Base-by-base conservation (phyloP, 148 eudicot genomes). In the Cornus florida region DNA sequence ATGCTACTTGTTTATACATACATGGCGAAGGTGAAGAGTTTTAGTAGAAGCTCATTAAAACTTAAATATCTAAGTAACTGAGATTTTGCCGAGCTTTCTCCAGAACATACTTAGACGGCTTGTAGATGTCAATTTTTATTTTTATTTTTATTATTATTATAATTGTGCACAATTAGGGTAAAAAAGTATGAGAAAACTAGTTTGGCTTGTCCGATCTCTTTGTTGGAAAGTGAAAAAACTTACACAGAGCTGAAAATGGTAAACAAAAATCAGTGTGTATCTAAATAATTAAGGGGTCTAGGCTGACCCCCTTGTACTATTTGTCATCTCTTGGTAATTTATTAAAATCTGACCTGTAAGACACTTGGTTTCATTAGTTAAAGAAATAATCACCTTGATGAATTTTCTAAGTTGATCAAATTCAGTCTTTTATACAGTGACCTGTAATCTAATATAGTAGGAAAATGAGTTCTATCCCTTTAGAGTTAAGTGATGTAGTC, bases 331-430 rank as follows among this genome's bases (percentile, higher is more conserved):
- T 12, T 14, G 46, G 31, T 53, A 41, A 67, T 46, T 19, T 43
- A 65, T 48, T 3, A 31, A 43, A 67, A 67, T 76, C 59, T 28
- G 48, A 67, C 17, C 65, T 50, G 31, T 4, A 24, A 59, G 50
- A 39, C 19, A 48, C 38, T 67, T 46, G 79, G 72, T 24, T 31
- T 77, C 64, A 57, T 57, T 13, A 76, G 23, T 72, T 23, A 22
- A 59, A 72, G 38, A 23, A n/a, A 32, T 41, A 22, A 24, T 50
- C 62, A 46, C 10, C 64, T 13, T 57, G 64, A 17, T 16, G 4
- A 9, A 4, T 43, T 43, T 43, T 43, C 1, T 43, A 43, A 43
- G 48, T 43, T 43, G 48, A 9, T 35, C 38, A 35, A 35, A 35
- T 1, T 35, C 38, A 35, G 38, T 35, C 5, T 2, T 35, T 43